These are phyloP conservation scores for Solanum sejunctum DNA, from an alignment of 257 asterid genomes.

Conservation along the genomic window DNA sequence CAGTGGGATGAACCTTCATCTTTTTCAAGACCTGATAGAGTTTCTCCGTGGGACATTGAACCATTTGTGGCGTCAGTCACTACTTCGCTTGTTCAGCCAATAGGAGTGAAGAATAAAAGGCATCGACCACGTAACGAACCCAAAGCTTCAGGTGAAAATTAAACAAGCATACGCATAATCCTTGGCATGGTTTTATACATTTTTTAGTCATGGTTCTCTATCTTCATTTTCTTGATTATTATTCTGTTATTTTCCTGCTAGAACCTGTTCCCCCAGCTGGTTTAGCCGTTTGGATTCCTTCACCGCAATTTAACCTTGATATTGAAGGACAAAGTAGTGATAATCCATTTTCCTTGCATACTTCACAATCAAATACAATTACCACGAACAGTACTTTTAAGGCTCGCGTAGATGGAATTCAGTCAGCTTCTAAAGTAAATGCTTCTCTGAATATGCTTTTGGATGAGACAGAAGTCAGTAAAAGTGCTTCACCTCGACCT, in stretches of 20 bases:
- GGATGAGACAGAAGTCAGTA: conserved; percentile 43
- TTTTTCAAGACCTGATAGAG: conserved; percentile 54
- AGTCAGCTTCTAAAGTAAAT: conserved; percentile 9
- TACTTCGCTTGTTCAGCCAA: conserved; percentile 22
- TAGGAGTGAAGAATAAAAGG: conserved; percentile 36
- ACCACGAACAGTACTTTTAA: conserved; percentile 4
- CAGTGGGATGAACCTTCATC: conserved; percentile 80
- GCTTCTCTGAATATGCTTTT: conserved; percentile 22
- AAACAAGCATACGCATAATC: neutral
- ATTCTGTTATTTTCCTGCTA: conserved; percentile 1
- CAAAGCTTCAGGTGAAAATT: conserved; percentile 31
- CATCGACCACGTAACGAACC: conserved; percentile 32
- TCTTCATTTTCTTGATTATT: neutral
- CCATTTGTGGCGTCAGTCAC: conserved; percentile 45
- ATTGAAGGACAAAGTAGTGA: neutral
- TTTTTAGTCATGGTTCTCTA: neutral
- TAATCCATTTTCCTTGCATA: neutral
- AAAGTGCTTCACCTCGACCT: conserved; percentile 52
- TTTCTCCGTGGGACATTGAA: conserved; percentile 85
- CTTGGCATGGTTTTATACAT: neutral
- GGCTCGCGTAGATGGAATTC: neutral
- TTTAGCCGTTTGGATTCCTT: conserved; percentile 44
- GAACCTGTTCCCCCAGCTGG: conserved; percentile 30
- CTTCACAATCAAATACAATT: neutral
- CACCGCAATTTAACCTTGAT: neutral